Evolutionary conservation across 805 yeast species (phyloP).

Genomic region (Saccharomycopsis sp.): DNA sequence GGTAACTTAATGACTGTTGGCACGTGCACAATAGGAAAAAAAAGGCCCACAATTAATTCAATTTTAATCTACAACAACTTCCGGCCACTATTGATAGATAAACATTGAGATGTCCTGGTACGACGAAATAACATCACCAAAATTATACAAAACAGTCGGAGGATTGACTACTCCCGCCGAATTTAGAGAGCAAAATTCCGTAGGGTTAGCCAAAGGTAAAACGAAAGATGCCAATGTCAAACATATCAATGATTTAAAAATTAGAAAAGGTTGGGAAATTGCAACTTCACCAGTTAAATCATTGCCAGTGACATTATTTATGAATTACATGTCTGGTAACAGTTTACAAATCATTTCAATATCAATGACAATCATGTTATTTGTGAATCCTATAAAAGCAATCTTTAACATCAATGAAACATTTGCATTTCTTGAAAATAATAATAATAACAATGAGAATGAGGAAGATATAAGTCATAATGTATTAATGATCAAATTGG

Average conservation of each 20-base stretch:
- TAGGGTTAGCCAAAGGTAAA: slow-evolving; percentile 9
- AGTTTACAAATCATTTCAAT: slow-evolving; percentile 86
- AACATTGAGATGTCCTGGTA: background rate
- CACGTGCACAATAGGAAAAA: too few relatives aligned
- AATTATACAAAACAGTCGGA: slow-evolving; percentile 7
- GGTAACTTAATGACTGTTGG: too few relatives aligned
- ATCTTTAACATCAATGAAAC: slow-evolving; percentile 48
- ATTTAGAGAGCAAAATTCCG: slow-evolving; percentile 7
- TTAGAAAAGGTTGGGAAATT: slow-evolving; percentile 77
- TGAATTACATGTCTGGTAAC: slow-evolving; percentile 92
- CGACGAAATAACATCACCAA: background rate
- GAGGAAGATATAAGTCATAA: slow-evolving; percentile 26
- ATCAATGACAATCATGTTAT: slow-evolving; percentile 79
- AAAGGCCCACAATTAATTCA: too few relatives aligned
- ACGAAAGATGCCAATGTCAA: background rate
- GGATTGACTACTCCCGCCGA: slow-evolving; percentile 10
- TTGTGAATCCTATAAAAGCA: slow-evolving; percentile 71
- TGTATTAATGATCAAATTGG: slow-evolving; percentile 35
- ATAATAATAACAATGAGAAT: slow-evolving; percentile 29
- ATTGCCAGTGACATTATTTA: slow-evolving; percentile 83
- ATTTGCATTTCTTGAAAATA: slow-evolving; percentile 34
- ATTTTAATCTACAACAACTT: too few relatives aligned
- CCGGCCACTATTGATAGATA: too few relatives aligned
- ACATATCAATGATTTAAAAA: slow-evolving; percentile 29
- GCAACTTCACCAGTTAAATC: slow-evolving; percentile 77